These are phyloP conservation scores for Cyclotella baltica DNA, from an alignment of 108 stramenopile genomes.

Conservation along the genomic window DNA sequence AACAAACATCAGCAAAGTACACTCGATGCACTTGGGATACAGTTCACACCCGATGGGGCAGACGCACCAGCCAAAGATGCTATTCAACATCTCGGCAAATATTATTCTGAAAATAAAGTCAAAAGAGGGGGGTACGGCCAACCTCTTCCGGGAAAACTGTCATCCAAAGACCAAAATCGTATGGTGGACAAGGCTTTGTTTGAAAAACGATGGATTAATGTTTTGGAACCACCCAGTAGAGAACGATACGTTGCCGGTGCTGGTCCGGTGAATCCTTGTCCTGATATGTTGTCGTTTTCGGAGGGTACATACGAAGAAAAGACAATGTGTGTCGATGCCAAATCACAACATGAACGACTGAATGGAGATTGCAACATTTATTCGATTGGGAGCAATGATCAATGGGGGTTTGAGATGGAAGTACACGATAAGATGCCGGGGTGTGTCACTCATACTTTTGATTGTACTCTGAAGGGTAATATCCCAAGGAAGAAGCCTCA, in stretches of 20 bases:
- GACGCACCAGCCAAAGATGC: neutral
- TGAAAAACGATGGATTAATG: conserved; percentile 44
- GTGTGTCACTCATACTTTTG: conserved; percentile 35
- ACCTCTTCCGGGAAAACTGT: conserved; percentile 36
- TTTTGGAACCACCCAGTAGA: conserved; percentile 23
- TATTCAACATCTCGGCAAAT: conserved; percentile 19
- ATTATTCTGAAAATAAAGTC: conserved; percentile 24
- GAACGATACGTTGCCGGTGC: conserved; percentile 21
- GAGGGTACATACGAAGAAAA: conserved; percentile 29
- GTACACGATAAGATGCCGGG: conserved; percentile 14
- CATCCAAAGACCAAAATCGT: neutral
- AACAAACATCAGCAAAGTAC: conserved; percentile 48
- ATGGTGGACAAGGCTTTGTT: conserved; percentile 15
- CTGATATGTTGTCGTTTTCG: conserved; percentile 17
- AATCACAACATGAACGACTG: neutral
- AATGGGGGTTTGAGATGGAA: conserved; percentile 43
- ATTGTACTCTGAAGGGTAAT: conserved; percentile 30
- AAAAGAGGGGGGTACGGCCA: conserved; percentile 52
- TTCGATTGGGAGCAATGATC: conserved; percentile 36
- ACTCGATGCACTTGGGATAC: conserved; percentile 14
- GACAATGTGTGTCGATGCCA: conserved; percentile 22
- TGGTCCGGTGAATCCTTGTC: conserved; percentile 44
- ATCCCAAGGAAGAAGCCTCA: conserved; percentile 16
- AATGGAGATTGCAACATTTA: conserved; percentile 27
- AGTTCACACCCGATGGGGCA: conserved; percentile 34